phyloP scores from a whole-genome alignment of 768 basidiomycete genomes.

The Pleurotus salmoneostramineus region DNA sequence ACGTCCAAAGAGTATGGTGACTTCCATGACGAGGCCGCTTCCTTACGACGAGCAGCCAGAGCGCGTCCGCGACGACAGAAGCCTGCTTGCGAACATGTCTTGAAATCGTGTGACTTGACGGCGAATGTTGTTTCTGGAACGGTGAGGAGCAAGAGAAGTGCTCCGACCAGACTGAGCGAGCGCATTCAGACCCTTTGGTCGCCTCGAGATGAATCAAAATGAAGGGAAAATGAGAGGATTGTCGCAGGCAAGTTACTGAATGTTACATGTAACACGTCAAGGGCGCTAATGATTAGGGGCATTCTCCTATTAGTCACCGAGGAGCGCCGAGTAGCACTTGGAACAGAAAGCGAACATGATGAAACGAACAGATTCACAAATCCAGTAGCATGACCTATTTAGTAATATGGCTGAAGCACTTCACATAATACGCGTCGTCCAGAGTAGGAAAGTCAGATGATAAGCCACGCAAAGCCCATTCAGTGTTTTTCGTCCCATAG shows the following conservation, averaged over 20 bases:
- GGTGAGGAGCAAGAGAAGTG: conserved; percentile 28
- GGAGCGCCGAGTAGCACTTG: too few relatives aligned
- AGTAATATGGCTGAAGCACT: too few relatives aligned
- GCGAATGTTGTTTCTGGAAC: conserved; percentile 36
- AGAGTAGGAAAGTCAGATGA: too few relatives aligned
- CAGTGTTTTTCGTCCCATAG: background rate
- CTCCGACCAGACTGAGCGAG: conserved; percentile 29
- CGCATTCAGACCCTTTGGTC: conserved; percentile 23
- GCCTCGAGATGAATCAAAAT: background rate
- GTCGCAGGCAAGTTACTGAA: too few relatives aligned
- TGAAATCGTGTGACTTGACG: conserved; percentile 86
- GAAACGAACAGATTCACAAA: too few relatives aligned
- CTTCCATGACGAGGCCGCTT: conserved; percentile 54
- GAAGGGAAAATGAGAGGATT: background rate
- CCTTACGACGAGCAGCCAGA: conserved; percentile 64
- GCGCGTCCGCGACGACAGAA: conserved; percentile 90
- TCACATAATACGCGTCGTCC: too few relatives aligned
- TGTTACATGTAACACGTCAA: too few relatives aligned
- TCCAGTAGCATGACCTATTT: too few relatives aligned
- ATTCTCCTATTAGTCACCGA: too few relatives aligned
- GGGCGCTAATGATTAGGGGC: too few relatives aligned
- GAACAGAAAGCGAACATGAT: too few relatives aligned
- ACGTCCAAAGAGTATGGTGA: conserved; percentile 85
- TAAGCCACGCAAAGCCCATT: background rate
- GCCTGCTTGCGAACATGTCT: conserved; percentile 89